Evolutionary conservation across 495 filamentous ascomycete genomes (phyloP).

Genomic region (Penicillium coffeae): DNA sequence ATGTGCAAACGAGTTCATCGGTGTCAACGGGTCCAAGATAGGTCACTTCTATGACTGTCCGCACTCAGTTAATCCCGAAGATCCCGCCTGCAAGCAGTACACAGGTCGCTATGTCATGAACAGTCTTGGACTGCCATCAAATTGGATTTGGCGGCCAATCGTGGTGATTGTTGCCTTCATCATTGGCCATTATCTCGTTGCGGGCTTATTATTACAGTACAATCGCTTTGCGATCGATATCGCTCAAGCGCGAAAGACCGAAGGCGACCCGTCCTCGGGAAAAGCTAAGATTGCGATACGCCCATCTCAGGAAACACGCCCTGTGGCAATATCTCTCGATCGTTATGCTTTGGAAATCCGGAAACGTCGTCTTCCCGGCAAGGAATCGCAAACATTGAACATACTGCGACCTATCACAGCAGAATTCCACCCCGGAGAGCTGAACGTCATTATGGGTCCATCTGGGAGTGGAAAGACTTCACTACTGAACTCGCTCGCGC

Average conservation of each 20-base stretch:
- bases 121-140: slow-evolving; percentile 56
- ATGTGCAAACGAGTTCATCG: slow-evolving; percentile 64
- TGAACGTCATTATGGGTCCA: slow-evolving; percentile 78
- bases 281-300: slow-evolving; percentile 57
- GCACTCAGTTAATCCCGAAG: slow-evolving; percentile 46
- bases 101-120: slow-evolving; percentile 64
- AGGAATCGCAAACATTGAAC: slow-evolving; percentile 42
- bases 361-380: slow-evolving; percentile 47
- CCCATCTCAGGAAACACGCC: slow-evolving; percentile 48
- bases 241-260: slow-evolving; percentile 49
- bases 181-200: slow-evolving; percentile 52
- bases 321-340: slow-evolving; percentile 57
- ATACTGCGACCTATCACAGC: slow-evolving; percentile 64
- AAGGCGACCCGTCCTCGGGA: slow-evolving; percentile 53
- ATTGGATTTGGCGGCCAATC: slow-evolving; percentile 63
- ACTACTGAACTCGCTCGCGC: slow-evolving; percentile 64
- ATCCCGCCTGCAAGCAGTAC: slow-evolving; percentile 62
- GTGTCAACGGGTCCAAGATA: slow-evolving; percentile 27
- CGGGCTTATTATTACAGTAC: slow-evolving; percentile 55
- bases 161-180: slow-evolving; percentile 54
- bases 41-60: slow-evolving; percentile 67
- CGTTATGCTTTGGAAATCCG: slow-evolving; percentile 59
- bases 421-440: slow-evolving; percentile 55
- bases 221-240: slow-evolving; percentile 58
- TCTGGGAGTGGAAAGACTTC: slow-evolving; percentile 73